These are phyloP conservation scores for Phytophthora europaea DNA, from an alignment of 352 stramenopile species.

Conservation along the genomic window DNA sequence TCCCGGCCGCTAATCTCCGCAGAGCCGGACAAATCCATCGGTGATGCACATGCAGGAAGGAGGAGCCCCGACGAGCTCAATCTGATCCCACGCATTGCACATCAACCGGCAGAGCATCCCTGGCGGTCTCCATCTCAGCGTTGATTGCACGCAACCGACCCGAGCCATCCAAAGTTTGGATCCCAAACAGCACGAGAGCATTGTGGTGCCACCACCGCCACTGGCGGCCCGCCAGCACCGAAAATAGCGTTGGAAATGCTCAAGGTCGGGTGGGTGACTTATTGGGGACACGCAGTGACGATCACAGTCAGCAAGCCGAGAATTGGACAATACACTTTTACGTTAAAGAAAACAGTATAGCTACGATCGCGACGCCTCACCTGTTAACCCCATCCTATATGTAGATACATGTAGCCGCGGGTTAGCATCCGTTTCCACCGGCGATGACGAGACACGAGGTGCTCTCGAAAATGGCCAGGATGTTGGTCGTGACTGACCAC, in stretches of 20 bases:
- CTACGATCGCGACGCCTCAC: conserved; percentile 3
- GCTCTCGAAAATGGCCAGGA: conserved; percentile 33
- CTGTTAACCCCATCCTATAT: conserved; percentile 18
- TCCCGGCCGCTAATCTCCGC: conserved; percentile 19
- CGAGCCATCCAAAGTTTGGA: no score
- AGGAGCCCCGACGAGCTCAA: not conserved
- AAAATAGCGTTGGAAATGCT: not conserved
- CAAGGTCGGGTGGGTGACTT: not conserved
- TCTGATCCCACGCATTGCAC: conserved; percentile 36
- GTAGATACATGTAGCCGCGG: not conserved
- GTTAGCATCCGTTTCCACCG: conserved; percentile 49
- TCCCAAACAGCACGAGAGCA: no score
- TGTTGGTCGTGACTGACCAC: conserved; percentile 22
- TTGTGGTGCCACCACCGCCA: no score
- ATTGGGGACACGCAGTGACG: not conserved
- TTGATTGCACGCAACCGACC: conserved; percentile 17
- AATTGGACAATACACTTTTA: conserved; percentile 13
- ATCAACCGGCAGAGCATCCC: conserved; percentile 33
- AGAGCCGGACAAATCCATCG: conserved; percentile 24
- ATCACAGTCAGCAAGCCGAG: conserved; percentile 7
- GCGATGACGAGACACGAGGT: conserved; percentile 49
- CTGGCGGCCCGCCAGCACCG: no score
- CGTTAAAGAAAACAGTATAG: conserved; percentile 15
- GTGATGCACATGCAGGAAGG: conserved; percentile 9
- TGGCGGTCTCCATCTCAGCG: conserved; percentile 13